phyloP scores from a whole-genome alignment of 495 filamentous ascomycete species.

The Pseudevernia furfuracea region DNA sequence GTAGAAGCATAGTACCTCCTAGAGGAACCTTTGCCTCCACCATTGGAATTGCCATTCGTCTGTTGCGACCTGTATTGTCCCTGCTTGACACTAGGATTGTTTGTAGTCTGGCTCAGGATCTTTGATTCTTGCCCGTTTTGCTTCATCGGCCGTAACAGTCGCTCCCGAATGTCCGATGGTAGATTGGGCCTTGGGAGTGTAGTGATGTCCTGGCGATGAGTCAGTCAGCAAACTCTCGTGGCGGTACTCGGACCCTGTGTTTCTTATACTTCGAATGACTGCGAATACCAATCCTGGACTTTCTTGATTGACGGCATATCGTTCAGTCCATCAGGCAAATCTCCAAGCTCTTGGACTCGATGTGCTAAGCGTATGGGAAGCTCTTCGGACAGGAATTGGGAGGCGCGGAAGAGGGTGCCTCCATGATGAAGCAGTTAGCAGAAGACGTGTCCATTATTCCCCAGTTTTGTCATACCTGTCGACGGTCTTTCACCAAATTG shows the following conservation, averaged over 20 bases:
- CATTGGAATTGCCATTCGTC: conserved; percentile 45
- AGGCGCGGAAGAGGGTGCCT: conserved; percentile 95
- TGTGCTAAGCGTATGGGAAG: conserved; percentile 94
- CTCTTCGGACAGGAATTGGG: conserved; percentile 97
- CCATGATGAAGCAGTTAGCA: conserved; percentile 12
- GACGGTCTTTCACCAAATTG: conserved; percentile 93
- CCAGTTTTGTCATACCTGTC: conserved; percentile 48
- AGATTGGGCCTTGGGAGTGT: conserved; percentile 70
- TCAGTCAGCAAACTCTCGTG: conserved; percentile 15
- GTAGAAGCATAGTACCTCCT: conserved; percentile 87
- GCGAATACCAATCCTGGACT: conserved; percentile 97
- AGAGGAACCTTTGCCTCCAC: conserved; percentile 44
- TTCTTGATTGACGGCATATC: conserved; percentile 96
- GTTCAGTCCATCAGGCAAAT: conserved; percentile 92
- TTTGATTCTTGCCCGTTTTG: conserved; percentile 50
- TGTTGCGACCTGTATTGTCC: conserved; percentile 73
- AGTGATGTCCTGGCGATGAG: conserved; percentile 60
- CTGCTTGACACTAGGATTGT: conserved; percentile 80
- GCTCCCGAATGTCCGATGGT: conserved; percentile 65
- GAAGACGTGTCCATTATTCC: not conserved
- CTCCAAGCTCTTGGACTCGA: conserved; percentile 84
- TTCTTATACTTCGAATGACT: conserved; percentile 86
- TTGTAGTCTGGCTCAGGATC: conserved; percentile 71
- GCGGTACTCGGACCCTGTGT: not conserved
- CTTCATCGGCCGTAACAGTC: conserved; percentile 66